Conservation (phyloP, 2,329 filamentous ascomycete genomes). For the Simplicillium sp. region DNA sequence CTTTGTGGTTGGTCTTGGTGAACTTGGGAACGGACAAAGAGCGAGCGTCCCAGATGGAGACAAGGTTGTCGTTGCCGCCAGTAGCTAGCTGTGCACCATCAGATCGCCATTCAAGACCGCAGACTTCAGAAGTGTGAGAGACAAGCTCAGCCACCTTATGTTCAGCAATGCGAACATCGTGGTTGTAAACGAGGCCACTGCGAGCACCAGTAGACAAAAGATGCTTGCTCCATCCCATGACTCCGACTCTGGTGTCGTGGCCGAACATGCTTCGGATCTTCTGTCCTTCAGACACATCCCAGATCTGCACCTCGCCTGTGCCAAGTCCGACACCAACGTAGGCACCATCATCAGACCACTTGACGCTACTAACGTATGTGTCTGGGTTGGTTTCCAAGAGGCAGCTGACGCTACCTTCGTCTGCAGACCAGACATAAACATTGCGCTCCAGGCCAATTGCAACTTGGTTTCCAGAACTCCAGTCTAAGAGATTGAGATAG, state of each 20-base stretch:
- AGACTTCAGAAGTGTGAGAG: constrained; percentile 95
- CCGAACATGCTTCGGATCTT: constrained; percentile 99
- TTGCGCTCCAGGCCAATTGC: constrained; percentile 94
- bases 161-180: constrained; percentile 93
- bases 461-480: constrained; percentile 96
- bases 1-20: constrained; percentile 99
- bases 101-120: constrained; percentile 93
- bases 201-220: constrained; percentile 89
- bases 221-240: constrained; percentile 99
- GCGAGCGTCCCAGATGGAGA: constrained; percentile 97
- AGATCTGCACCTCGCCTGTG: constrained; percentile 96
- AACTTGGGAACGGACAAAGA: constrained; percentile 92
- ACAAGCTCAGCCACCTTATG: constrained; percentile 98
- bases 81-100: constrained; percentile 96
- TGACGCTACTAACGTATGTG: constrained; percentile 95
- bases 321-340: constrained; percentile 94
- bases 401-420: constrained; percentile 80
- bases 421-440: constrained; percentile 97
- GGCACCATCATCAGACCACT: constrained; percentile 95
- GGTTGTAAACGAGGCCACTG: constrained; percentile 93
- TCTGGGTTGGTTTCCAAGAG: constrained; percentile 81
- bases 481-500: constrained; percentile 97
- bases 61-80: constrained; percentile 96
- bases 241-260: constrained; percentile 90
- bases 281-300: constrained; percentile 89